Conservation (phyloP, 1,139 yeast species). For the Magnusiomyces fungicola region DNA sequence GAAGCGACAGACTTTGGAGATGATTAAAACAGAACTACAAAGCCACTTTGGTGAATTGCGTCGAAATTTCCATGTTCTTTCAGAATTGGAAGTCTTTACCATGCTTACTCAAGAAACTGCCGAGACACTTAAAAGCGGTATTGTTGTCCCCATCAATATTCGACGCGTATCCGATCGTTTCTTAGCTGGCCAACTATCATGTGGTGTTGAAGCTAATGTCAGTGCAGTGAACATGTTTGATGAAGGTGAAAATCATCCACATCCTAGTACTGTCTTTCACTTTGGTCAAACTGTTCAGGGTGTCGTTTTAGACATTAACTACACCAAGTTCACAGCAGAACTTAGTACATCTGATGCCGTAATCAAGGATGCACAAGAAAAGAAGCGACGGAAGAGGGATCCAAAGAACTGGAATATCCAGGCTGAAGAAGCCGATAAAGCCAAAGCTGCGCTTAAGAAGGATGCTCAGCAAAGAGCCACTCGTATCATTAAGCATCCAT, state of each 20-base stretch:
- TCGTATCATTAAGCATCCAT: constrained; percentile 85
- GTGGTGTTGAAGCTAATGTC: constrained; percentile 68
- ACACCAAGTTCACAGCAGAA: constrained; percentile 64
- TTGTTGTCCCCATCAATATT: constrained; percentile 72
- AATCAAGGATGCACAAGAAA: constrained; percentile 49
- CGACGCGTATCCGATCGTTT: constrained; percentile 44
- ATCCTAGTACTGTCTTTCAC: constrained; percentile 42
- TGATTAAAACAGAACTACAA: constrained; percentile 83
- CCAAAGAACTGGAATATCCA: constrained; percentile 74
- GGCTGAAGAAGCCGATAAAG: constrained; percentile 61
- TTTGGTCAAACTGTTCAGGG: constrained; percentile 84
- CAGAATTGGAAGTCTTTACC: constrained; percentile 68
- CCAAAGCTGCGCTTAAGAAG: constrained; percentile 42
- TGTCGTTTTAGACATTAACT: constrained; percentile 61
- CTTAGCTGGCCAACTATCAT: constrained; percentile 59
- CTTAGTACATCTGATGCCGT: constrained; percentile 65
- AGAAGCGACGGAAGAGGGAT: constrained; percentile 40
- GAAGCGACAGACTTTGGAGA: constrained; percentile 75
- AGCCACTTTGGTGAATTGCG: constrained; percentile 84
- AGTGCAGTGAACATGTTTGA: constrained; percentile 59
- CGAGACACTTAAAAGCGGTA: constrained; percentile 58
- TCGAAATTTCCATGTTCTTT: constrained; percentile 59
- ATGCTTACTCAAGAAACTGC: constrained; percentile 84
- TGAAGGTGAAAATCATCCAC: constrained; percentile 35
- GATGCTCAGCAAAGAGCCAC: constrained; percentile 50